Conservation (phyloP, 1,139 yeast species). For the Lodderomyces elongisporus region DNA sequence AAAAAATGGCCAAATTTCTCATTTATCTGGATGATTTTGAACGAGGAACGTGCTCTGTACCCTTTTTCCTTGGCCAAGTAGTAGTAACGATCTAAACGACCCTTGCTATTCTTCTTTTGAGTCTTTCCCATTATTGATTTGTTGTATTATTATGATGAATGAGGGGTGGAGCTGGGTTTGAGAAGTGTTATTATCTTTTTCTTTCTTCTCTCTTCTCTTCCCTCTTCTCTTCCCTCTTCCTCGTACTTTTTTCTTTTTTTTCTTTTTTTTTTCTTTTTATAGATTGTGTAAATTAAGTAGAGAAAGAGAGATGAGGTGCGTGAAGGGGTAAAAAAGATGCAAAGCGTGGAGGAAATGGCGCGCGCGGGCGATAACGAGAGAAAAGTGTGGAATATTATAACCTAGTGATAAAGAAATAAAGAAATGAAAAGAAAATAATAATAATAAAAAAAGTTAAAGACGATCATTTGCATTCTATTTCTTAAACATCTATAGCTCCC, state of each 20-base stretch:
- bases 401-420: not conserved
- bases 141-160: too few species aligned
- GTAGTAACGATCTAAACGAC: conserved; percentile 98
- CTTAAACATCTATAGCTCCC: conserved; percentile 7
- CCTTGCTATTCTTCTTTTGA: conserved; percentile 95
- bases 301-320: not conserved
- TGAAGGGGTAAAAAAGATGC: too few species aligned
- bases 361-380: too few species aligned
- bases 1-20: conserved; percentile 94
- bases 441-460: not conserved
- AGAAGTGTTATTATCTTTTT: not conserved
- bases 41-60: conserved; percentile 97
- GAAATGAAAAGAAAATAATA: not conserved
- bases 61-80: conserved; percentile 96
- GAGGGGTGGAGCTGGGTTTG: not conserved
- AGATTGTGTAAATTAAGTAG: too few species aligned
- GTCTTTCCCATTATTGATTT: conserved; percentile 86
- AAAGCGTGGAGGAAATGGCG: too few species aligned
- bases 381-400: too few species aligned
- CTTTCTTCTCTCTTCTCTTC: too few species aligned
- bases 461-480: not conserved
- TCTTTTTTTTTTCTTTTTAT: not conserved
- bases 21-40: conserved; percentile 90
- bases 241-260: too few species aligned
- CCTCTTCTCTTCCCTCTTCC: too few species aligned